phyloP scores from a whole-genome alignment of 768 basidiomycete species.

The Boletales sp. region DNA sequence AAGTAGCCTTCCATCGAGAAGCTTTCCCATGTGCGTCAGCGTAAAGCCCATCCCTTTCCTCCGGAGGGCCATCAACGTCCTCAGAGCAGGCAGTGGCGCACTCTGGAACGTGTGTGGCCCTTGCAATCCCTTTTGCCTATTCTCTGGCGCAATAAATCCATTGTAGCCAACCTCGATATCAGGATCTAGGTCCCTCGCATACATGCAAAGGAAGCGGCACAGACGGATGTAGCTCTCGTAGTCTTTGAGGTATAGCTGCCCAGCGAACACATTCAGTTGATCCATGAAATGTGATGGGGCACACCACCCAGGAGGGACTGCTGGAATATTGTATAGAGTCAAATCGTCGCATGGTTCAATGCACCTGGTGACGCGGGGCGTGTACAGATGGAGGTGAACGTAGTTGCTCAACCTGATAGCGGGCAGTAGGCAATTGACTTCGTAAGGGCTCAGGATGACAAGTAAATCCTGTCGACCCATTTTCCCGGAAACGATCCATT shows the following conservation, averaged over 20 bases:
- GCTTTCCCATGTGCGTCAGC: slow-evolving; percentile 38
- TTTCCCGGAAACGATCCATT: slow-evolving; percentile 24
- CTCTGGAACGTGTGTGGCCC: no score
- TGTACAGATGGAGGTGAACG: slow-evolving; percentile 41
- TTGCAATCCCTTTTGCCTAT: slow-evolving; percentile 8
- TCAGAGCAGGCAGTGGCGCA: no score
- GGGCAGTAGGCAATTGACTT: slow-evolving; percentile 38
- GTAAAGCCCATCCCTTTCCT: no score
- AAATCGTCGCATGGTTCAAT: slow-evolving; percentile 38
- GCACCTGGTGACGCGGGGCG: slow-evolving; percentile 33
- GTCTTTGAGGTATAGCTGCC: slow-evolving; percentile 31
- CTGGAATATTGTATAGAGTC: slow-evolving; percentile 8
- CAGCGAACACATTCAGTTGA: slow-evolving; percentile 31
- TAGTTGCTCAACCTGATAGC: slow-evolving; percentile 28
- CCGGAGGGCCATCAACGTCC: no score
- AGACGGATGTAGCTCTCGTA: slow-evolving; percentile 24
- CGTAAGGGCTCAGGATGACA: slow-evolving; percentile 41
- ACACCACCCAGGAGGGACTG: background rate
- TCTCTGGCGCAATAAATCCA: slow-evolving; percentile 19
- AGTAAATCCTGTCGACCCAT: slow-evolving; percentile 9
- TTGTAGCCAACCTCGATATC: slow-evolving; percentile 8
- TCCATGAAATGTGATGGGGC: slow-evolving; percentile 1
- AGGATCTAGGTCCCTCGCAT: slow-evolving; percentile 12
- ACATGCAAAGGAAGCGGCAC: slow-evolving; percentile 27
- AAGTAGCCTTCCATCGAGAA: slow-evolving; percentile 30